Evolutionary conservation across 2,329 filamentous ascomycete genomes (phyloP), one percentile per base, ranked within the genome.

Genomic region (Colletotrichum salicis): DNA sequence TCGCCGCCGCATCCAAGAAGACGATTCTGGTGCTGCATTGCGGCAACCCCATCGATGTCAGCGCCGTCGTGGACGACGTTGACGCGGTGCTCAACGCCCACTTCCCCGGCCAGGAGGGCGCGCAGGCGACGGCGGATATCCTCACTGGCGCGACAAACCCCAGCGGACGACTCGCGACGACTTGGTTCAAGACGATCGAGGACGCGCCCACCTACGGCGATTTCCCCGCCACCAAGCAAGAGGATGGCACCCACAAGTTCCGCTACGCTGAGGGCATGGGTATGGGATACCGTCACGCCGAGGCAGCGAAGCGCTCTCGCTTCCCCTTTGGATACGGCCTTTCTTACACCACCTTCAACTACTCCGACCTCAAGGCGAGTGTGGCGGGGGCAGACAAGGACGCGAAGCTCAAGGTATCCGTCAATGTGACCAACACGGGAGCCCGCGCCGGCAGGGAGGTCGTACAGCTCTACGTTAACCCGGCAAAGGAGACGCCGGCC

Each of bases 381-480:
- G 60, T 71, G 6, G 27, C 70, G 19, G 77, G 76, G 3, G 70
- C 71, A 55, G 74, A 74, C 24, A 74, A 72, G 15, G 77, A 74
- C 8, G 72, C 74, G 52, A 74, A 69, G 13, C 63, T 78, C 64
- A 77, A 74, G 12, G 54, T 29, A 6, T 41, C 64, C 75, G 90
- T 92, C 75, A 90, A 87, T 76, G 84, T 86, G 6, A 37, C 70
- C 35, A 78, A 79, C 72, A 77, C 75, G 1, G 78, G 77, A 12
- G 55, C 65, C 5, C 71, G 64, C 4, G 71, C 74, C 1, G 79
- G 79, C 3, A 72, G 76, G 22, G 76, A 79, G 55, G 76, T 80
- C 0, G 69, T 81, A 0, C 79, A 80, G 65, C 74, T 79, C 1
- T 81, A 79, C 63, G 74, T 81, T 45, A 72, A 76, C n/a, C 75